phyloP scores from a whole-genome alignment of 75 land plant genomes.

The Pinus taeda region DNA sequence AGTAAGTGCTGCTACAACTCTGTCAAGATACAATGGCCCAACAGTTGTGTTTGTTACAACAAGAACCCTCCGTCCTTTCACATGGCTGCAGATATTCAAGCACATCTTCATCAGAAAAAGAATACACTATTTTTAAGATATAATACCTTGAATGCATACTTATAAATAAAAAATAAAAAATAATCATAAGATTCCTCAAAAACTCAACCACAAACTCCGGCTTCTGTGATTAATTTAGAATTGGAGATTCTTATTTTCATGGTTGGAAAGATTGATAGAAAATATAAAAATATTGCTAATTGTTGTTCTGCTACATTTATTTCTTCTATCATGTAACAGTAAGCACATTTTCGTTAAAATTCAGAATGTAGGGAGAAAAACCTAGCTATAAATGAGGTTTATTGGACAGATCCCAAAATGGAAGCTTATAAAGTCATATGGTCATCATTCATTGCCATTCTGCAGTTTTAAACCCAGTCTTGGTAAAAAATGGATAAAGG shows the following conservation, averaged over 20 bases:
- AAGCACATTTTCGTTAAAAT: too few species aligned
- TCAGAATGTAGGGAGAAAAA: too few species aligned
- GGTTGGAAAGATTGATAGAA: neutral
- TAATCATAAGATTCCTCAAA: neutral
- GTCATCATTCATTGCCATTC: neutral
- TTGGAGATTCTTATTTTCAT: neutral
- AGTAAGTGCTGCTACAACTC: constrained; percentile 64
- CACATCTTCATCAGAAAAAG: constrained; percentile 5
- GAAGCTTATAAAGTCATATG: neutral
- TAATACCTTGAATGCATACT: neutral
- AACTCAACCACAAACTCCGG: neutral
- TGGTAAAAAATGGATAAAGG: neutral
- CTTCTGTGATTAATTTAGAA: neutral
- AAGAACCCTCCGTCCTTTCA: constrained; percentile 78
- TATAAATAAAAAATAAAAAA: neutral
- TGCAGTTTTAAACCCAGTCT: neutral
- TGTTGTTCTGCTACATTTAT: neutral
- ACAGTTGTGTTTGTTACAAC: constrained; percentile 91
- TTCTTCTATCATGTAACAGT: neutral
- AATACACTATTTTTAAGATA: neutral
- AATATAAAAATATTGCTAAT: neutral
- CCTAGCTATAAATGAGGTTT: too few species aligned
- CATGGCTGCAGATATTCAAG: constrained; percentile 50
- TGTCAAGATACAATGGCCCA: constrained; percentile 80
- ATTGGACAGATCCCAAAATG: neutral